A percentile compares a stretch with the other conserved stretches of the same genome.
Conservation (phyloP, 768 basidiomycete genomes). For the Astraeus odoratus region DNA sequence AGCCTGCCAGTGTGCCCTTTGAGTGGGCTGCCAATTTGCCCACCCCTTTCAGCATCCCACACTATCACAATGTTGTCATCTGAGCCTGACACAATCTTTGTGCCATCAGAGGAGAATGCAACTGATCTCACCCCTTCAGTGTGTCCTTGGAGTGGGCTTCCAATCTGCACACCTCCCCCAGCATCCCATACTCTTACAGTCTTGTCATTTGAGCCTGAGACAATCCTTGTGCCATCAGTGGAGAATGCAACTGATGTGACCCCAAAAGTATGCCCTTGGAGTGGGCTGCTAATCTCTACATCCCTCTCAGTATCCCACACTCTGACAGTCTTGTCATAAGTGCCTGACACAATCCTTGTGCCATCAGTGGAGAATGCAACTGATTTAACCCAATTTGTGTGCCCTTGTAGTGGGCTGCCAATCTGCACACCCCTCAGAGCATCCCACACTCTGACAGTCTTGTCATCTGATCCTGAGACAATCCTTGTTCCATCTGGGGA, state of each 20-base stretch:
- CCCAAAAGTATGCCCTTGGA: background rate
- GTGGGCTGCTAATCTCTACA: background rate
- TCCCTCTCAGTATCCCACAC: background rate
- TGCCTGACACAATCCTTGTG: background rate
- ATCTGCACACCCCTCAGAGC: background rate
- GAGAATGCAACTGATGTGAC: conserved; percentile 3
- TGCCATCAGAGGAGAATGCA: conserved; percentile 10
- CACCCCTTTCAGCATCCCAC: conserved; percentile 14
- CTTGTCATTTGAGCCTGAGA: background rate
- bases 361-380: background rate
- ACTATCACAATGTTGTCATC: conserved; percentile 8
- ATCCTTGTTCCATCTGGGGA: conserved; percentile 11
- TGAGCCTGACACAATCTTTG: conserved; percentile 14
- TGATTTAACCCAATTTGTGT: background rate
- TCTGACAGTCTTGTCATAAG: background rate
- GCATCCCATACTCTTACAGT: conserved; percentile 1
- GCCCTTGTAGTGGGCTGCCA: background rate
- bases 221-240: conserved; percentile 3
- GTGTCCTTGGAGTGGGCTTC: conserved; percentile 1
- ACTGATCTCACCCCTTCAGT: background rate
- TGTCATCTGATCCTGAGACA: conserved; percentile 8
- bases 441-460: conserved; percentile 13
- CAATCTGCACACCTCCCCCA: conserved; percentile 3
- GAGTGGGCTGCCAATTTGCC: background rate
- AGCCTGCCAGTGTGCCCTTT: conserved; percentile 3